phyloP scores from a whole-genome alignment of 2,329 filamentous ascomycete species.

The Raffaelea arxii region DNA sequence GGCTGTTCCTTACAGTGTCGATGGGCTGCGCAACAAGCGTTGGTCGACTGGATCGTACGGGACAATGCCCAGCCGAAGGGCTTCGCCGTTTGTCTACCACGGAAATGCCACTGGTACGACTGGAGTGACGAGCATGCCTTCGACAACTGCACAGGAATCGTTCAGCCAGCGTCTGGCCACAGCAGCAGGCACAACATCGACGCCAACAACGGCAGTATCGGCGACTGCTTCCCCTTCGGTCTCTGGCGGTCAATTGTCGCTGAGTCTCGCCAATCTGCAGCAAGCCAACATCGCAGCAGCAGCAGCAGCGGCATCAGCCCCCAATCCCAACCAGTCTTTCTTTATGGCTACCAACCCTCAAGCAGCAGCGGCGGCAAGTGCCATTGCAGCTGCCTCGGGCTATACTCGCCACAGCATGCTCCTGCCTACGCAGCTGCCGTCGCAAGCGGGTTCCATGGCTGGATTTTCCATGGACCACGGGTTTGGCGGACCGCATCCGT shows the following conservation, averaged over 20 bases:
- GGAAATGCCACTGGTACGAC: not conserved
- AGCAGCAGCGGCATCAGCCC: constrained; percentile 40
- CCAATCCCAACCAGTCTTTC: constrained; percentile 41
- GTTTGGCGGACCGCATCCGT: no score
- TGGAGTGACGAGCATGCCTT: not conserved
- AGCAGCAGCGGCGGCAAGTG: constrained; percentile 30
- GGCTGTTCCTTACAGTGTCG: constrained; percentile 61
- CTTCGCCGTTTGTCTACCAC: constrained; percentile 54
- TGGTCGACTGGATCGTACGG: constrained; percentile 72
- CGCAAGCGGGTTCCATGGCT: constrained; percentile 23
- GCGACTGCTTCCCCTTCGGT: constrained; percentile 41
- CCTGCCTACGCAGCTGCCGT: constrained; percentile 44
- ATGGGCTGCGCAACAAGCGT: constrained; percentile 57
- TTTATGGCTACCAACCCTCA: constrained; percentile 40
- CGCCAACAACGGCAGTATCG: no score
- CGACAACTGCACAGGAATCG: constrained; percentile 33
- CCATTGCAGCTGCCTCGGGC: not conserved
- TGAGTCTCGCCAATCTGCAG: constrained; percentile 47
- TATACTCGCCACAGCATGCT: constrained; percentile 51
- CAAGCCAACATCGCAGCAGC: constrained; percentile 34
- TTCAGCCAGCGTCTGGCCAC: constrained; percentile 42
- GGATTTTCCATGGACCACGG: constrained; percentile 10
- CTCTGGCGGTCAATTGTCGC: constrained; percentile 35
- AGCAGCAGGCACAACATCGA: constrained; percentile 21
- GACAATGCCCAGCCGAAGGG: constrained; percentile 42